Conservation (phyloP, 2,329 filamentous ascomycete genomes). For the Thermoascus crustaceus region DNA sequence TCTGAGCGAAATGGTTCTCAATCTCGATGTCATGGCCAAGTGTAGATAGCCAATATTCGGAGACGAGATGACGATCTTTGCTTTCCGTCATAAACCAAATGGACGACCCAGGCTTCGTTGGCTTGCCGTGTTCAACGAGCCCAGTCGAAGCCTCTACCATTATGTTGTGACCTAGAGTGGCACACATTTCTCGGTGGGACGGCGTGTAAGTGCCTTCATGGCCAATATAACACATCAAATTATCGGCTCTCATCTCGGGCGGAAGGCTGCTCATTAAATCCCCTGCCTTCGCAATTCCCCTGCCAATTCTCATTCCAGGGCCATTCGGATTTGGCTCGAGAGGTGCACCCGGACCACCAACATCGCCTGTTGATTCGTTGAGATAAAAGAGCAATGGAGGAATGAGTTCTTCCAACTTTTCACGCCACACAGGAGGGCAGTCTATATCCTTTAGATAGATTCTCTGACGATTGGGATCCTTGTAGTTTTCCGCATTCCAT, state of each 20-base stretch:
- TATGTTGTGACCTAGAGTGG: conserved; percentile 89
- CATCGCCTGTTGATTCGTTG: conserved; percentile 64
- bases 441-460: conserved; percentile 97
- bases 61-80: conserved; percentile 80
- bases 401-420: conserved; percentile 67
- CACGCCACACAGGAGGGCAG: conserved; percentile 78
- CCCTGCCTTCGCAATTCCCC: conserved; percentile 63
- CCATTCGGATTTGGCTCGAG: conserved; percentile 36
- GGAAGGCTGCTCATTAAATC: conserved; percentile 94
- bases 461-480: conserved; percentile 70
- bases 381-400: conserved; percentile 82
- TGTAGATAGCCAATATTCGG: conserved; percentile 88
- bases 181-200: conserved; percentile 95
- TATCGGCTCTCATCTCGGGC: conserved; percentile 79
- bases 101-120: conserved; percentile 70
- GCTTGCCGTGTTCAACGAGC: conserved; percentile 59
- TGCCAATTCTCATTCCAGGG: conserved; percentile 42
- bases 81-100: conserved; percentile 99
- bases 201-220: conserved; percentile 97
- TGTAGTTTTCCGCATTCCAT: conserved; percentile 67
- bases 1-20: conserved; percentile 91
- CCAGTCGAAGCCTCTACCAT: conserved; percentile 83
- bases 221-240: conserved; percentile 96
- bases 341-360: conserved; percentile 46
- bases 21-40: conserved; percentile 95